Conservation (phyloP, 768 basidiomycete species). For the Podaxis sp. region DNA sequence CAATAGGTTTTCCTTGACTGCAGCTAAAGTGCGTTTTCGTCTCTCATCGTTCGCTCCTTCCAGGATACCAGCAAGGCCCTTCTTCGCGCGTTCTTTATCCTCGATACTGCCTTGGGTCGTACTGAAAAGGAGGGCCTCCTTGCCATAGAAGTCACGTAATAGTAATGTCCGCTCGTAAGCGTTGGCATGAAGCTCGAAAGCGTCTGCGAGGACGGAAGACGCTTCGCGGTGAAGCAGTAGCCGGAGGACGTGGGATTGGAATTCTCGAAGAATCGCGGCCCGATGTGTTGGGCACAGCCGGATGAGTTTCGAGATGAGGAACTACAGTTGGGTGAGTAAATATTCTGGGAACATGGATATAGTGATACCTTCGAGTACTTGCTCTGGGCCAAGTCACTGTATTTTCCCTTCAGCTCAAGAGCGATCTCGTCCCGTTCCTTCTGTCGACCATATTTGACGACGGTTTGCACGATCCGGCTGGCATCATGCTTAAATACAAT, state of each 20-base stretch:
- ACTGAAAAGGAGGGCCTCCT: conserved; percentile 76
- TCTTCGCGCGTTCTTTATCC: conserved; percentile 64
- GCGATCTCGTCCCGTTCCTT: conserved; percentile 81
- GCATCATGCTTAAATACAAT: conserved; percentile 92
- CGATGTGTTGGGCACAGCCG: conserved; percentile 75
- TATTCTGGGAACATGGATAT: neutral
- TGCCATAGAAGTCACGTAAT: conserved; percentile 87
- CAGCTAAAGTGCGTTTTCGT: conserved; percentile 61
- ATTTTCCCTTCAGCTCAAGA: conserved; percentile 78
- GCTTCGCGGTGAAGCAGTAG: conserved; percentile 86
- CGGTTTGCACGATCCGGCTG: conserved; percentile 78
- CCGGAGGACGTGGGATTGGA: conserved; percentile 72
- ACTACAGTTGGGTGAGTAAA: conserved; percentile 40
- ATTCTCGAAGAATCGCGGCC: conserved; percentile 72
- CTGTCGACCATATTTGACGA: conserved; percentile 79
- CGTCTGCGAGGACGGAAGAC: conserved; percentile 78
- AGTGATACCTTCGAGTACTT: conserved; percentile 83
- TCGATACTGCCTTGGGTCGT: conserved; percentile 53
- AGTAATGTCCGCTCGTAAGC: conserved; percentile 81
- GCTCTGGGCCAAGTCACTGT: conserved; percentile 74
- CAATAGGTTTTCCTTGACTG: conserved; percentile 72
- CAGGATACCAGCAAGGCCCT: conserved; percentile 67
- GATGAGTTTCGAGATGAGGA: conserved; percentile 79
- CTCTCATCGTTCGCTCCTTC: conserved; percentile 64
- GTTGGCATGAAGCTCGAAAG: conserved; percentile 86